Evolutionary conservation across 139 green algal genomes (phyloP).

Genomic region (Chlorella sorokiniana): DNA sequence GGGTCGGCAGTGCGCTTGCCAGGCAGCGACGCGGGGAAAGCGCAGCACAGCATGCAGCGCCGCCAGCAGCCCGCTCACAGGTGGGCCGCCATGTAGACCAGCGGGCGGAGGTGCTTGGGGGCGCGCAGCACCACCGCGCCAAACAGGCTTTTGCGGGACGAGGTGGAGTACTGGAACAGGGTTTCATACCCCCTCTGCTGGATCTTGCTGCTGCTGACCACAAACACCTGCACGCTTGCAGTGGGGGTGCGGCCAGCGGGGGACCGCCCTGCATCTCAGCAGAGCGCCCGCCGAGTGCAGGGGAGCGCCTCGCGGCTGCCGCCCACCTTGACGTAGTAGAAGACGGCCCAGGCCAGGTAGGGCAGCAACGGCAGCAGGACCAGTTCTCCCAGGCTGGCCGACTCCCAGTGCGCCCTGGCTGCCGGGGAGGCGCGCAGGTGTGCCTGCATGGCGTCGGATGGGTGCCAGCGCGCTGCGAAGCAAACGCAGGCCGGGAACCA

Average conservation of each 20-base stretch:
- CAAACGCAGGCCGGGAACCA: conserved; percentile 74
- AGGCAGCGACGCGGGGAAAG: not conserved
- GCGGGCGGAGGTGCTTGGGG: conserved; percentile 31
- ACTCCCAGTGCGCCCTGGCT: conserved; percentile 39
- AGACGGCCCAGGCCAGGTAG: conserved; percentile 56
- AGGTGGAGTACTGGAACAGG: conserved; percentile 62
- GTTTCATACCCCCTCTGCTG: conserved; percentile 64
- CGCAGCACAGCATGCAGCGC: not conserved
- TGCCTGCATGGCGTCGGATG: conserved; percentile 31
- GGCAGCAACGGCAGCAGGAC: conserved; percentile 65
- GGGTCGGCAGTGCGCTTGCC: not conserved
- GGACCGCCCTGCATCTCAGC: not conserved
- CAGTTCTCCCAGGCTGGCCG: conserved; percentile 48
- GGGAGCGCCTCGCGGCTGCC: not conserved
- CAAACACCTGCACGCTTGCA: conserved; percentile 61
- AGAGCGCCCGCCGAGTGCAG: not conserved
- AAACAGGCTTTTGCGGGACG: conserved; percentile 33
- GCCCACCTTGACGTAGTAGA: conserved; percentile 75
- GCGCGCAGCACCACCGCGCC: conserved; percentile 42
- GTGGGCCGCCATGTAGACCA: conserved; percentile 55
- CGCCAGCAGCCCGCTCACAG: not conserved
- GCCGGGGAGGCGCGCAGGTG: not conserved
- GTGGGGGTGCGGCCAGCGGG: too few species aligned
- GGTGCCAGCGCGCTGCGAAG: conserved; percentile 71
- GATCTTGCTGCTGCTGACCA: conserved; percentile 69